Conservation (phyloP, 2,329 filamentous ascomycete species). For the Cladosporium sp. region DNA sequence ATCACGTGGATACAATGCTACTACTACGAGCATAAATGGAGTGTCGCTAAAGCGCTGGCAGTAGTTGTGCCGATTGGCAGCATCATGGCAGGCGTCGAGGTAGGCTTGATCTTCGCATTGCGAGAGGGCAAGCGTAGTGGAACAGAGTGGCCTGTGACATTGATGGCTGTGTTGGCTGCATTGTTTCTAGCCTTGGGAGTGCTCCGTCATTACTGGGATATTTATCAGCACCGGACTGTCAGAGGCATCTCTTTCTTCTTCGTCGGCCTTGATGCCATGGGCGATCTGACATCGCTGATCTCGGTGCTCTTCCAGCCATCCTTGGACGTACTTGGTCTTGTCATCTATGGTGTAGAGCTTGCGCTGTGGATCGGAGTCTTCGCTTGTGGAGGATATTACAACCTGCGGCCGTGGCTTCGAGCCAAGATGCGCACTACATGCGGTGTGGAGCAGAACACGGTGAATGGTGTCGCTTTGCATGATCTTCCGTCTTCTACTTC, state of each 20-base stretch:
- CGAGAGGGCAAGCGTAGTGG: conserved; percentile 42
- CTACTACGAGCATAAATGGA: conserved; percentile 57
- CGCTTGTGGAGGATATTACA: conserved; percentile 61
- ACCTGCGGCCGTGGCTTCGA: conserved; percentile 56
- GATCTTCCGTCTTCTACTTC: conserved; percentile 57
- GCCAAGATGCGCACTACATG: conserved; percentile 27
- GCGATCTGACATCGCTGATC: conserved; percentile 63
- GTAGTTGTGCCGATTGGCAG: conserved; percentile 50
- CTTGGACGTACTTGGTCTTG: conserved; percentile 58
- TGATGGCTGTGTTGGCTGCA: conserved; percentile 65
- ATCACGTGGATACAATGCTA: conserved; percentile 55
- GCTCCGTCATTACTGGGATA: conserved; percentile 65
- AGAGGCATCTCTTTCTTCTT: conserved; percentile 70
- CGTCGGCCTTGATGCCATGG: conserved; percentile 64
- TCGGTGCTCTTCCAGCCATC: conserved; percentile 60
- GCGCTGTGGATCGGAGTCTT: conserved; percentile 65
- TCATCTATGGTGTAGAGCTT: conserved; percentile 65
- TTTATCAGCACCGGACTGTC: conserved; percentile 62
- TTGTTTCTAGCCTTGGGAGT: conserved; percentile 62
- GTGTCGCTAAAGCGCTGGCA: conserved; percentile 44
- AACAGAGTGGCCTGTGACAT: conserved; percentile 56
- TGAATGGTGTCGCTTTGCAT: conserved; percentile 39
- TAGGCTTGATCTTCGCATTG: conserved; percentile 55
- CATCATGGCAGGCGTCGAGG: conserved; percentile 57
- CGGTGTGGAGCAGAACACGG: conserved; percentile 2